A percentile compares a stretch with the other conserved stretches of the same genome.
These are phyloP conservation scores for Colletotrichum liriopes DNA, from an alignment of 2,329 filamentous ascomycete genomes.

Conservation along the genomic window DNA sequence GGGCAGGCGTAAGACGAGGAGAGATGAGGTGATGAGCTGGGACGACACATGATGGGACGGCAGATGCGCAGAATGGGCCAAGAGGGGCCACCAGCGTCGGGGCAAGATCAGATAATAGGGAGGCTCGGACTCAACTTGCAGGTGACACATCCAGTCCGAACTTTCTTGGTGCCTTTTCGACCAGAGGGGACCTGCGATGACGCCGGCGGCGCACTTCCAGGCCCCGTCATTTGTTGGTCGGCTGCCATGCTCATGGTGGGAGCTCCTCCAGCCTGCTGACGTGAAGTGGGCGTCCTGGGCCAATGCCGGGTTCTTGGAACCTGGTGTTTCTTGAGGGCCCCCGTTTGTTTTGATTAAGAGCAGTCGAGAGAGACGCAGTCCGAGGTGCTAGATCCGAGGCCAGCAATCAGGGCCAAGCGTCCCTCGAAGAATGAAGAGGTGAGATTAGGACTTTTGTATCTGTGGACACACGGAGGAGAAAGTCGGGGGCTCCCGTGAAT, in stretches of 20 bases:
- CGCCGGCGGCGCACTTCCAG: constrained; percentile 19
- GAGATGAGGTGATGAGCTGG: neutral
- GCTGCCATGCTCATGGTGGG: constrained; percentile 2
- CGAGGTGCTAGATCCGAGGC: constrained; percentile 33
- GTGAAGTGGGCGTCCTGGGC: neutral
- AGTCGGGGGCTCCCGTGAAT: neutral
- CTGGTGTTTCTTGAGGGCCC: neutral
- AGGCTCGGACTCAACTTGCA: constrained; percentile 64
- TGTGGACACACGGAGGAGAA: neutral
- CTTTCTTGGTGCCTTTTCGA: constrained; percentile 62
- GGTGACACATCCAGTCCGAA: constrained; percentile 67
- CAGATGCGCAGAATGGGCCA: neutral
- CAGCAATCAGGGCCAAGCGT: constrained; percentile 22
- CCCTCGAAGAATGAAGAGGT: neutral
- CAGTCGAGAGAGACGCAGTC: neutral
- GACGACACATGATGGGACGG: neutral
- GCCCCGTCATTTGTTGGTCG: constrained; percentile 25
- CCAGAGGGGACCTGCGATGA: constrained; percentile 42
- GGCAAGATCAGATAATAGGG: neutral
- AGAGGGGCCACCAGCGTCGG: neutral
- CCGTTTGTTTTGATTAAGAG: neutral
- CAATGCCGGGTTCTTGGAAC: neutral
- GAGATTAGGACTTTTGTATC: constrained; percentile 1
- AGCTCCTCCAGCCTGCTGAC: neutral
- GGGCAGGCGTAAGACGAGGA: neutral